These are phyloP conservation scores for Silene latifolia DNA, from an alignment of 148 eudicot species.

Conservation along the genomic window DNA sequence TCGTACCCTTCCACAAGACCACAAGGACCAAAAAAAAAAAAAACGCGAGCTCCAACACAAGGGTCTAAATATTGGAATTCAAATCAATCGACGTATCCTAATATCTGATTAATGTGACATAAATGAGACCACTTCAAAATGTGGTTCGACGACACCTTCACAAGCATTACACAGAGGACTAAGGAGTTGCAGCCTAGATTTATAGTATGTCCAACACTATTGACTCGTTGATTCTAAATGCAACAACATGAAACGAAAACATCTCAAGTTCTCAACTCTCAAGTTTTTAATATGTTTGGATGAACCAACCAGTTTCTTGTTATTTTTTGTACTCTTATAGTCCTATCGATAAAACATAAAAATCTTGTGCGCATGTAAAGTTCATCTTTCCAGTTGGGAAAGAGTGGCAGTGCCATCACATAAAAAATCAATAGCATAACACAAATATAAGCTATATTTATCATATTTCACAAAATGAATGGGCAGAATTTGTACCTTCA, in stretches of 20 bases:
- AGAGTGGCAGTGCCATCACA: background rate
- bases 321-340: background rate
- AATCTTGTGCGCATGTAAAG: background rate
- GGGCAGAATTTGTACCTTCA: conserved; percentile 46
- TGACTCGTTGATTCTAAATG: background rate
- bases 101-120: too few species aligned
- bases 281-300: background rate
- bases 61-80: too few species aligned
- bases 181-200: too few species aligned
- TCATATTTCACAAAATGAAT: background rate
- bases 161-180: too few species aligned
- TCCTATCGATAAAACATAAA: background rate
- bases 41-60: too few species aligned
- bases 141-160: too few species aligned
- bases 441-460: background rate
- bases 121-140: too few species aligned
- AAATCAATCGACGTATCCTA: too few species aligned
- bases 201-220: too few species aligned
- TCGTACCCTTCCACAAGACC: background rate
- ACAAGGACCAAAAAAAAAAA: background rate
- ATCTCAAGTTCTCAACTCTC: background rate
- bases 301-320: background rate
- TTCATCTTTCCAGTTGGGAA: background rate
- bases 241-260: background rate
- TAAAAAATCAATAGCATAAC: background rate